Percentiles rank a stretch among this genome's conserved stretches.
These are phyloP conservation scores for Coriolopsis trogii DNA, from an alignment of 1,284 basidiomycete genomes.

Conservation along the genomic window DNA sequence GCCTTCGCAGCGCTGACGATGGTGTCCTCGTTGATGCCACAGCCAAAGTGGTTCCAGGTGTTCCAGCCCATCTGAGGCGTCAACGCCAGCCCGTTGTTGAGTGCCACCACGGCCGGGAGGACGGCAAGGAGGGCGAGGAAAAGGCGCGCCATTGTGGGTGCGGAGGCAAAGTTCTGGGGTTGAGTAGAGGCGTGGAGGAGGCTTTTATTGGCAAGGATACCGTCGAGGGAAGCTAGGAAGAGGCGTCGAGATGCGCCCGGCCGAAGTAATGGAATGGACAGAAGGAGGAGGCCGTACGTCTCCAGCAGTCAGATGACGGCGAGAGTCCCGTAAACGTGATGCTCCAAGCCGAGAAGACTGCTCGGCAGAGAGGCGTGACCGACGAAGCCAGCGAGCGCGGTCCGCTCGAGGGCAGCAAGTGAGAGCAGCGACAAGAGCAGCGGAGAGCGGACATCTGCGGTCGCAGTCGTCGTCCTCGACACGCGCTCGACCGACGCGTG, in stretches of 20 bases:
- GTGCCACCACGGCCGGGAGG: conserved; percentile 20
- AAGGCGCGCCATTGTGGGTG: conserved; percentile 10
- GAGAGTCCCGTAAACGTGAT: conserved; percentile 8
- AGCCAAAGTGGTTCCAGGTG: conserved; percentile 42
- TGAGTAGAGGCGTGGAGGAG: not conserved
- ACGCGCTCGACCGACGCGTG: not conserved
- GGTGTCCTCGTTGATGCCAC: conserved; percentile 37
- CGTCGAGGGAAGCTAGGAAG: not conserved
- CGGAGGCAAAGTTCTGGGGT: not conserved
- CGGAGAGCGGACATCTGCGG: no score
- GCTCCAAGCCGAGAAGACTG: not conserved
- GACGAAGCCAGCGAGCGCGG: conserved; percentile 1
- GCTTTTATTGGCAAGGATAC: not conserved
- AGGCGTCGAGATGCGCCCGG: not conserved
- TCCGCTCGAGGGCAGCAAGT: conserved; percentile 5
- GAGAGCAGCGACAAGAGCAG: not conserved
- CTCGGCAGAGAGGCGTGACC: conserved; percentile 5
- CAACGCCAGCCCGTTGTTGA: conserved; percentile 40
- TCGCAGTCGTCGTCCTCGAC: not conserved
- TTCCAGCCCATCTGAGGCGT: conserved; percentile 46
- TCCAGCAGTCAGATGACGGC: conserved; percentile 13
- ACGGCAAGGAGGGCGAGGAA: conserved; percentile 13
- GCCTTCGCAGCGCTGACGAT: conserved; percentile 37
- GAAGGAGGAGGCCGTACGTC: conserved; percentile 1
- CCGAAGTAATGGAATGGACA: not conserved